phyloP scores from a whole-genome alignment of 2,329 filamentous ascomycete species.

The Aspergillus amoenus region DNA sequence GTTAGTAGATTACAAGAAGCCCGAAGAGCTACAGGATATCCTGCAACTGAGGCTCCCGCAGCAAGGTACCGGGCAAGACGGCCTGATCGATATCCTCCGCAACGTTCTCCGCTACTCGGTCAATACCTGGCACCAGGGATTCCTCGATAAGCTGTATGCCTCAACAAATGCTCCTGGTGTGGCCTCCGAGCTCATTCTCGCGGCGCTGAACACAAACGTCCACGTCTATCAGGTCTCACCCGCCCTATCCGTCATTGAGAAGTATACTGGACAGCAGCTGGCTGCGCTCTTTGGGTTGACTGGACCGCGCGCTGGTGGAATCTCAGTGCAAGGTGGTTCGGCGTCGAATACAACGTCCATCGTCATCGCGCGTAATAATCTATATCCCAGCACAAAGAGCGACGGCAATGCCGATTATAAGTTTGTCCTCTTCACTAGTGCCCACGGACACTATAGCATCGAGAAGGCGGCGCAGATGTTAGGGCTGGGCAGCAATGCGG shows the following conservation, averaged over 20 bases:
- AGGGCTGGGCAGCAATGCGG: slow-evolving; percentile 74
- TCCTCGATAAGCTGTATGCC: slow-evolving; percentile 93
- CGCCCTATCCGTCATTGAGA: slow-evolving; percentile 82
- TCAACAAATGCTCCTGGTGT: slow-evolving; percentile 85
- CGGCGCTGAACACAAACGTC: slow-evolving; percentile 86
- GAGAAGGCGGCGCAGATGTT: slow-evolving; percentile 92
- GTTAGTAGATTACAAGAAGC: slow-evolving; percentile 64
- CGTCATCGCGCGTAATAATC: slow-evolving; percentile 80
- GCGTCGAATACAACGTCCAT: slow-evolving; percentile 84
- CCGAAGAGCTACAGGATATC: slow-evolving; percentile 59
- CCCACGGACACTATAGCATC: slow-evolving; percentile 89
- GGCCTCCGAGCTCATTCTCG: slow-evolving; percentile 78
- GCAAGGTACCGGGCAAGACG: slow-evolving; percentile 62
- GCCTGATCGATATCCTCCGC: slow-evolving; percentile 68
- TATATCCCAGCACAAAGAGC: slow-evolving; percentile 76
- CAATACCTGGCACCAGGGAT: slow-evolving; percentile 98
- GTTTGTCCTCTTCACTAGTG: slow-evolving; percentile 84
- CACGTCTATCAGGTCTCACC: slow-evolving; percentile 96
- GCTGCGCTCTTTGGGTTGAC: slow-evolving; percentile 75
- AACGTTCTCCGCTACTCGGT: slow-evolving; percentile 80
- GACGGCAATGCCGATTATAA: slow-evolving; percentile 63
- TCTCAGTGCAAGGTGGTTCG: slow-evolving; percentile 76
- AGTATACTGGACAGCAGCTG: slow-evolving; percentile 70
- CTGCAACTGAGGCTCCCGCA: slow-evolving; percentile 55
- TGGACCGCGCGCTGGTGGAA: slow-evolving; percentile 67